Conservation (phyloP, 495 filamentous ascomycete genomes). For the Aspergillus ellipticus region DNA sequence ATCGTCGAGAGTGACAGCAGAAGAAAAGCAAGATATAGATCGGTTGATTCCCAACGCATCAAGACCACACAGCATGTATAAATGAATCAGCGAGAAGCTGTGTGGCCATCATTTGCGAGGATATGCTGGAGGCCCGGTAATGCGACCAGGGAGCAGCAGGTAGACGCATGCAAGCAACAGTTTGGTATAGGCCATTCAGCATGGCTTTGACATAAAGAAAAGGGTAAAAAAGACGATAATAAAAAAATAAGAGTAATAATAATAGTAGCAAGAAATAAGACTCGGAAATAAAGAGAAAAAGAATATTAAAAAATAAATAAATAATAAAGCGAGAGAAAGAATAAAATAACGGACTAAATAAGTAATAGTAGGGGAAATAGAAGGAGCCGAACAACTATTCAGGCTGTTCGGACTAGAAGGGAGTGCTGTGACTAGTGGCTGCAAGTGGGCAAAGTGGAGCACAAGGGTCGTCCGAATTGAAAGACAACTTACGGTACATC, state of each 20-base stretch:
- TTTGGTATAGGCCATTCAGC: slow-evolving; percentile 1
- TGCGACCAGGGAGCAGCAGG: slow-evolving; percentile 10
- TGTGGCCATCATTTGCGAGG: slow-evolving; percentile 7
- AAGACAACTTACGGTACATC: slow-evolving; percentile 50
- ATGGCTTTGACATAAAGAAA: neutral
- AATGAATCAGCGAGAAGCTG: slow-evolving; percentile 7
- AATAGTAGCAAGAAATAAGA: neutral
- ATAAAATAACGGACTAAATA: slow-evolving; percentile 3
- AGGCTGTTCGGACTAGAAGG: slow-evolving; percentile 35
- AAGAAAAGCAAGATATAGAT: slow-evolving; percentile 14
- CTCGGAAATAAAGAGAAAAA: slow-evolving; percentile 14
- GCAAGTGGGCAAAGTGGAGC: slow-evolving; percentile 32
- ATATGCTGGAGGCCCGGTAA: slow-evolving; percentile 10
- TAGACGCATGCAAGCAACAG: slow-evolving; percentile 15
- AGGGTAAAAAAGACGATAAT: neutral
- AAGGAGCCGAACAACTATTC: slow-evolving; percentile 1
- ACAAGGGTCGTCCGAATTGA: slow-evolving; percentile 36
- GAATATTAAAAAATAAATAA: slow-evolving; percentile 13
- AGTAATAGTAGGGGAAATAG: slow-evolving; percentile 8
- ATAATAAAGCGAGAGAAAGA: neutral
- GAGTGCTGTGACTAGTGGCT: slow-evolving; percentile 36
- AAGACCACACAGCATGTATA: slow-evolving; percentile 14
- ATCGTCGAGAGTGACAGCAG: slow-evolving; percentile 21
- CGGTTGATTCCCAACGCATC: slow-evolving; percentile 9
- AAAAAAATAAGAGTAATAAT: neutral